Conservation (phyloP, 192 early-diverging fungal species). For the Mortierella hygrophila region DNA sequence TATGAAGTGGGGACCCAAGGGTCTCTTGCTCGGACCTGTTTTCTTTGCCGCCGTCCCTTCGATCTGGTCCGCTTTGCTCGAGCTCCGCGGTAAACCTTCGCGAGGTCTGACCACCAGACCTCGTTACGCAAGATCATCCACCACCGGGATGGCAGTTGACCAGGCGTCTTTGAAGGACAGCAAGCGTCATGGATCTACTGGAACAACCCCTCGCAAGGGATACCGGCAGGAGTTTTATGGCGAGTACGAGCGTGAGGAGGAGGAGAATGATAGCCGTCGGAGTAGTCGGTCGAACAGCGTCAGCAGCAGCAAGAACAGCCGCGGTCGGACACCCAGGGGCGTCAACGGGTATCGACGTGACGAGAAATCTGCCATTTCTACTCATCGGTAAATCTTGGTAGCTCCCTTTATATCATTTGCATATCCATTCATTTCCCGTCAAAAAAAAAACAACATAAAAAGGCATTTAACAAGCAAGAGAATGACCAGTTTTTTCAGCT, state of each 20-base stretch:
- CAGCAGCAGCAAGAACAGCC: not conserved
- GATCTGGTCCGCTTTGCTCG: slow-evolving; percentile 43
- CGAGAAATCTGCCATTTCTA: not conserved
- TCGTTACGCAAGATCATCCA: not conserved
- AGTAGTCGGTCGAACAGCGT: not conserved
- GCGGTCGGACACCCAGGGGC: not conserved
- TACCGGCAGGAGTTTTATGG: not conserved
- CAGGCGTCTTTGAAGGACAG: not conserved
- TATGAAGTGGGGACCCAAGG: slow-evolving; percentile 51
- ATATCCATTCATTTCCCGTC: not conserved
- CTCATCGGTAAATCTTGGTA: not conserved
- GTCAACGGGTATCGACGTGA: not conserved
- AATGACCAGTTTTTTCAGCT: too few species aligned
- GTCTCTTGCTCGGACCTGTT: slow-evolving; percentile 44
- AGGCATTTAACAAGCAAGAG: not conserved
- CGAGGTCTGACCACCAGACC: not conserved
- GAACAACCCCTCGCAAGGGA: not conserved
- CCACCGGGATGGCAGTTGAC: not conserved
- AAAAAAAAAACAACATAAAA: not conserved
- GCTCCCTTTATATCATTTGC: too few species aligned
- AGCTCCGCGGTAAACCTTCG: slow-evolving; percentile 39
- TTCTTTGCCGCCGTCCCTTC: slow-evolving; percentile 42
- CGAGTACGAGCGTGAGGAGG: not conserved
- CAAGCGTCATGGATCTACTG: not conserved
- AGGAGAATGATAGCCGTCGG: not conserved